Conservation (phyloP, 2,329 filamentous ascomycete species). For the Colletotrichum lupini region DNA sequence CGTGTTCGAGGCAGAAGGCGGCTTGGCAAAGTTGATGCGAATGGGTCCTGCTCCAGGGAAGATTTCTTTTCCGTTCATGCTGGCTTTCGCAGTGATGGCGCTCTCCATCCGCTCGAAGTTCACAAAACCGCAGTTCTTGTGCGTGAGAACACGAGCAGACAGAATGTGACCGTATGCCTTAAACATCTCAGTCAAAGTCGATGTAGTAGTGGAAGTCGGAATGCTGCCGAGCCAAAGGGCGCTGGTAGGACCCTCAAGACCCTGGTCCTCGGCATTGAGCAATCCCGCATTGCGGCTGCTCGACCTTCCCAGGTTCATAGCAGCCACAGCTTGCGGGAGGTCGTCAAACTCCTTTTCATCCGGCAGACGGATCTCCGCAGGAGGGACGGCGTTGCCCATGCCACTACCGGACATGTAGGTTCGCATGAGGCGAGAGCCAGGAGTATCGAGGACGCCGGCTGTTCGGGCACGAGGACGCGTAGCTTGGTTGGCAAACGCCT, state of each 20-base stretch:
- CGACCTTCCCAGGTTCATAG: constrained; percentile 77
- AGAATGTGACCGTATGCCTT: constrained; percentile 91
- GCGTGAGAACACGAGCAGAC: constrained; percentile 91
- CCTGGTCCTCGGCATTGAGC: constrained; percentile 80
- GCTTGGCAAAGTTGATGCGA: constrained; percentile 97
- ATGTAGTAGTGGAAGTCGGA: constrained; percentile 94
- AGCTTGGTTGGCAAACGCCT: constrained; percentile 89
- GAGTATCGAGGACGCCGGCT: constrained; percentile 89
- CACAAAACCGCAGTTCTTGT: constrained; percentile 99
- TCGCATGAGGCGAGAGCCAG: constrained; percentile 72
- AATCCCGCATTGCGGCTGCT: constrained; percentile 75
- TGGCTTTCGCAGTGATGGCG: constrained; percentile 86
- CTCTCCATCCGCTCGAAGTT: constrained; percentile 95
- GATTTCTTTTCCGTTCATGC: constrained; percentile 96
- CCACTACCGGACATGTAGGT: constrained; percentile 81
- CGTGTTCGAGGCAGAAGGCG: constrained; percentile 88
- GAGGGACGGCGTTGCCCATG: constrained; percentile 80
- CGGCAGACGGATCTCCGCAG: constrained; percentile 78
- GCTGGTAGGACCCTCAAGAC: constrained; percentile 88
- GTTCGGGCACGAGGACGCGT: constrained; percentile 90
- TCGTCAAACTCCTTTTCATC: constrained; percentile 85
- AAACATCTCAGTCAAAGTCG: constrained; percentile 95
- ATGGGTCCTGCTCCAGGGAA: constrained; percentile 96
- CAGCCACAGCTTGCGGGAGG: constrained; percentile 83
- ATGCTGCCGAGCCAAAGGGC: constrained; percentile 98